Evolutionary conservation across 2,329 filamentous ascomycete genomes (phyloP).

Genomic region (Coniella lustricola): DNA sequence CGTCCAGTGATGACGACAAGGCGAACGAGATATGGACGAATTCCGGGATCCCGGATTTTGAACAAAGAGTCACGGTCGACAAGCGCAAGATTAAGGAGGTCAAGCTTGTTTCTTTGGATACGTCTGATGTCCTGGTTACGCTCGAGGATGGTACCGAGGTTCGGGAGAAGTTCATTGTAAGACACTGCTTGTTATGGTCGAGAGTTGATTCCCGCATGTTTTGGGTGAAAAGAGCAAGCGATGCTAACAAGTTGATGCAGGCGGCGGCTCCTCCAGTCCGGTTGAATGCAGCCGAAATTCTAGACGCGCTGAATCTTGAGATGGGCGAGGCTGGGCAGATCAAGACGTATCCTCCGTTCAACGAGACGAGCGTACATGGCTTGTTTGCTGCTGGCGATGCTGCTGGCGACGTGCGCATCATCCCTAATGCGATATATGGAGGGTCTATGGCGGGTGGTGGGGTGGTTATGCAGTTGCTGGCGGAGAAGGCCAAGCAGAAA

Average conservation of each 20-base stretch:
- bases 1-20: conserved; percentile 2
- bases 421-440: conserved; percentile 9
- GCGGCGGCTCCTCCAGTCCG: conserved; percentile 1
- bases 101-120: conserved; percentile 2
- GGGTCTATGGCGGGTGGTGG: conserved; percentile 7
- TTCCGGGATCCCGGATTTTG: conserved; percentile 1
- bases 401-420: background rate
- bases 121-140: conserved; percentile 10
- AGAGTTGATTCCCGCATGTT: background rate
- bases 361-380: conserved; percentile 10
- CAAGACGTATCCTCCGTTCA: conserved; percentile 3
- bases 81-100: conserved; percentile 10
- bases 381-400: conserved; percentile 15
- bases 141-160: conserved; percentile 12
- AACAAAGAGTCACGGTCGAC: conserved; percentile 9
- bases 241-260: background rate
- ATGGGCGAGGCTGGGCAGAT: conserved; percentile 8
- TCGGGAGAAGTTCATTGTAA: conserved; percentile 8
- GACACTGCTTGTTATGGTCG: background rate
- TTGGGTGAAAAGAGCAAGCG: no score
- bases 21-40: background rate
- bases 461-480: conserved; percentile 7
- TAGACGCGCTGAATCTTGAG: conserved; percentile 4
- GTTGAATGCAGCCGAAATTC: conserved; percentile 8
- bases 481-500: background rate